These are phyloP conservation scores for Mortierella polycephala DNA, from an alignment of 371 early-diverging fungal genomes.

Conservation along the genomic window DNA sequence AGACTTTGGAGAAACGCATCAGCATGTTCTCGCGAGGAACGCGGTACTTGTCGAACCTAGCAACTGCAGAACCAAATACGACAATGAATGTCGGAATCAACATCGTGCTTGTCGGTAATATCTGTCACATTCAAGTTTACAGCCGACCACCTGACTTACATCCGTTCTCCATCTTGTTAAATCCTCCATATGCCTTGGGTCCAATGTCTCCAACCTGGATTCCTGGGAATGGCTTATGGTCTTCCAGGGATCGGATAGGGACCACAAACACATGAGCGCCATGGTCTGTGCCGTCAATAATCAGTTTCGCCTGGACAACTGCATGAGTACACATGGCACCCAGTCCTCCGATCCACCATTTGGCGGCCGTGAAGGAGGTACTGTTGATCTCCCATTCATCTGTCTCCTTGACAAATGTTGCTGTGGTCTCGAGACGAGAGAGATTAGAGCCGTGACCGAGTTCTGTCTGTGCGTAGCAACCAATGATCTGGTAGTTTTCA, in stretches of 20 bases:
- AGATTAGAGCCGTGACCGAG: conserved; percentile 72
- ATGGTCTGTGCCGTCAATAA: conserved; percentile 77
- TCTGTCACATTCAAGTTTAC: background rate
- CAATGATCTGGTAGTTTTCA: conserved; percentile 79
- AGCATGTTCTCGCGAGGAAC: conserved; percentile 83
- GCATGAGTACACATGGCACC: conserved; percentile 72
- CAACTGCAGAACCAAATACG: conserved; percentile 9
- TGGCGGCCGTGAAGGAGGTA: conserved; percentile 77
- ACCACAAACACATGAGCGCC: conserved; percentile 89
- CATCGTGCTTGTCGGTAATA: background rate
- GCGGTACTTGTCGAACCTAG: conserved; percentile 61
- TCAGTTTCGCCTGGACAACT: conserved; percentile 86
- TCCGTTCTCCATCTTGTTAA: conserved; percentile 86
- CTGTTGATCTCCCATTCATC: conserved; percentile 89
- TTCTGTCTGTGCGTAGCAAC: conserved; percentile 90
- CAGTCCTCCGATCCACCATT: conserved; percentile 94
- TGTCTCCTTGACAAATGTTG: conserved; percentile 82
- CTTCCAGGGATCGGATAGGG: conserved; percentile 79
- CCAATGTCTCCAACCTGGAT: conserved; percentile 93
- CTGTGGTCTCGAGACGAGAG: conserved; percentile 89
- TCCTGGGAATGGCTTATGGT: conserved; percentile 81
- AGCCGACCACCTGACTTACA: conserved; percentile 51
- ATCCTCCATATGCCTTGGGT: conserved; percentile 81
- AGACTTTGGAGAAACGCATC: conserved; percentile 81
- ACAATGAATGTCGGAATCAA: background rate